Percentiles rank a stretch among this genome's conserved stretches.
These are phyloP conservation scores for Talaromyces sp. DNA, from an alignment of 2,329 filamentous ascomycete genomes.

Conservation along the genomic window DNA sequence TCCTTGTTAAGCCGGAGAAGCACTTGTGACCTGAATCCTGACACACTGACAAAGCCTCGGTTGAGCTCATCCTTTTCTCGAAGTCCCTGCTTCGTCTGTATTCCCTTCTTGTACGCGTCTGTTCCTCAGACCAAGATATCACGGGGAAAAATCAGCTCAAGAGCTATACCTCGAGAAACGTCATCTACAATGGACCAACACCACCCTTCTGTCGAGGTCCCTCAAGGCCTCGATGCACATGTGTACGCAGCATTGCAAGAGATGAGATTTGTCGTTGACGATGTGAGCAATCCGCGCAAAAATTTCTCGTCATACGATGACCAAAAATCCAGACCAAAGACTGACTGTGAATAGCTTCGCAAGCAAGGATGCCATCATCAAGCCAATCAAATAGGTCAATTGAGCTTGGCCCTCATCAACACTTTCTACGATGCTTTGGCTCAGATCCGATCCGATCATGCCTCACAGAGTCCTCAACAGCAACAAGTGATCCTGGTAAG, in stretches of 20 bases:
- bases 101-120: neutral
- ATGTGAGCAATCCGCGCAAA: neutral
- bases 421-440: constrained; percentile 22
- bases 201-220: neutral
- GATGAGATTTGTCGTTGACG: neutral
- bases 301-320: neutral
- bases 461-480: neutral
- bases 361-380: neutral
- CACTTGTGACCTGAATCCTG: neutral
- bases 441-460: constrained; percentile 15
- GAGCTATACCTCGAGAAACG: neutral
- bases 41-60: neutral
- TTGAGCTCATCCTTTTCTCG: neutral
- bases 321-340: neutral
- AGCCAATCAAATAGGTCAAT: constrained; percentile 25
- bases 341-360: constrained; percentile 8
- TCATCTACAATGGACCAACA: neutral
- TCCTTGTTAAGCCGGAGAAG: neutral
- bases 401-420: constrained; percentile 21
- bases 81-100: neutral
- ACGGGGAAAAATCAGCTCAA: neutral
- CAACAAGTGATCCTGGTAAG: neutral
- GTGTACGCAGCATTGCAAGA: neutral
- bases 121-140: neutral
- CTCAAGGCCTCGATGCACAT: neutral